These are phyloP conservation scores for Conticribra guillardii DNA, from an alignment of 108 stramenopile species.

Conservation along the genomic window DNA sequence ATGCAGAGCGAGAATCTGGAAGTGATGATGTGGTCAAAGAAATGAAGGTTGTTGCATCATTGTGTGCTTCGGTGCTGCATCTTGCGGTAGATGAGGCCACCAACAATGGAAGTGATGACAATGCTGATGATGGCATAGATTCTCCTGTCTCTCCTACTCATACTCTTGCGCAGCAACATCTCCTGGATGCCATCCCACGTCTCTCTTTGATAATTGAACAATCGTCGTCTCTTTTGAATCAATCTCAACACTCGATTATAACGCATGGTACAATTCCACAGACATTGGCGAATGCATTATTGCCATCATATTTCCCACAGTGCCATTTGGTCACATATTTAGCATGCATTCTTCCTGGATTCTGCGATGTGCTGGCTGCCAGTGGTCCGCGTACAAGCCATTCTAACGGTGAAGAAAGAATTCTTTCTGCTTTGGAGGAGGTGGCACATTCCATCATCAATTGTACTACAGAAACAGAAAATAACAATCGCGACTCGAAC, in stretches of 20 bases:
- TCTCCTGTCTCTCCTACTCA: not conserved
- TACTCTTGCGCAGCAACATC: conserved; percentile 21
- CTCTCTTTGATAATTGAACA: conserved; percentile 32
- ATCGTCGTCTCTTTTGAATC: conserved; percentile 4
- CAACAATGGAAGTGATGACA: not conserved
- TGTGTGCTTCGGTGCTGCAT: conserved; percentile 26
- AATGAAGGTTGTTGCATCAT: conserved; percentile 31
- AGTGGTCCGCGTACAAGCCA: not conserved
- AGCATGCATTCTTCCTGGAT: conserved; percentile 61
- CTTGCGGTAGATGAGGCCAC: conserved; percentile 30
- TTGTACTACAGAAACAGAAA: too few relatives aligned
- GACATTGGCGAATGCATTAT: conserved; percentile 54
- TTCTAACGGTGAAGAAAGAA: not conserved
- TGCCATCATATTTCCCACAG: conserved; percentile 68
- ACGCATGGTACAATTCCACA: conserved; percentile 55
- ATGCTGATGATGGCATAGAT: not conserved
- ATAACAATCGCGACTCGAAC: not conserved
- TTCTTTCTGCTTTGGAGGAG: not conserved
- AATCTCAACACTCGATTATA: conserved; percentile 13
- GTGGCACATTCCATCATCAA: conserved; percentile 26
- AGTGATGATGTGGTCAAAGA: conserved; percentile 5
- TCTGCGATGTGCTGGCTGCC: conserved; percentile 41
- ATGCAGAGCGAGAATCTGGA: not conserved
- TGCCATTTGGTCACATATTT: conserved; percentile 59
- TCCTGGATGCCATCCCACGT: conserved; percentile 36